Base-by-base conservation (phyloP, 371 early-diverging fungal species). In the Mortierella sp. region DNA sequence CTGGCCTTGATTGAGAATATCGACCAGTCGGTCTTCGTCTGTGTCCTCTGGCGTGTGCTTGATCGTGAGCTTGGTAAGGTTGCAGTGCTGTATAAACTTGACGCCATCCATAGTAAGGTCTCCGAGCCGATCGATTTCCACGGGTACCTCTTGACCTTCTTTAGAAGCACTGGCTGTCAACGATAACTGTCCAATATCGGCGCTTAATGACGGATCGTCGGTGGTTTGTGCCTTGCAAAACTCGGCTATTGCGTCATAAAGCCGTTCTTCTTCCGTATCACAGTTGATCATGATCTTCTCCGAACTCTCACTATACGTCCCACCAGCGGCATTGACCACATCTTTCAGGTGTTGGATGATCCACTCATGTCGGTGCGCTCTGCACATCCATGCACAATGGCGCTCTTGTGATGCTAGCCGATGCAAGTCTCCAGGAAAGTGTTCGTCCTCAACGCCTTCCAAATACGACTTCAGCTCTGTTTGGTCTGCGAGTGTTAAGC, bases 381-480 rank as follows among this genome's bases (percentile, higher is more conserved):
- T 24, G 24, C 48, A 48, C 5, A 48, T 24, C 48, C 48, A 48
- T 26, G 18, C 7, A 13, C 8, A 9, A 26, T 48, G 48, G 3
- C 48, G 23, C 3, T 26, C 26, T 23, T 2, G 10, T 24, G 23
- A 23, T 8, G 24, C 24, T 3, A 48, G 18, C 48, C 24, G 48
- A 48, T 9, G 13, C 19, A 64, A 31, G 28, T 56, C 56, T 23
- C 64, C 64, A 0, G 50, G 31, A 8, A 51, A 23, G 16, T 39
- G 55, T 6, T 49, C 54, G 7, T n/a, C 10, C 18, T 64, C 64
- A 23, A 26, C 49, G 43, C 27, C 41, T 8, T 21, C 14, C 28
- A 64, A 23, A 39, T 42, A 64, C 1, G 49, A 51, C 43, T 56
- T 49, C 13, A 64, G 31, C 2, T 48, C 50, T 9, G 50, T 49